Percentiles rank a stretch among this genome's conserved stretches.
These are phyloP conservation scores for Cytospora leucostoma DNA, from an alignment of 2,329 filamentous ascomycete genomes.

Conservation along the genomic window DNA sequence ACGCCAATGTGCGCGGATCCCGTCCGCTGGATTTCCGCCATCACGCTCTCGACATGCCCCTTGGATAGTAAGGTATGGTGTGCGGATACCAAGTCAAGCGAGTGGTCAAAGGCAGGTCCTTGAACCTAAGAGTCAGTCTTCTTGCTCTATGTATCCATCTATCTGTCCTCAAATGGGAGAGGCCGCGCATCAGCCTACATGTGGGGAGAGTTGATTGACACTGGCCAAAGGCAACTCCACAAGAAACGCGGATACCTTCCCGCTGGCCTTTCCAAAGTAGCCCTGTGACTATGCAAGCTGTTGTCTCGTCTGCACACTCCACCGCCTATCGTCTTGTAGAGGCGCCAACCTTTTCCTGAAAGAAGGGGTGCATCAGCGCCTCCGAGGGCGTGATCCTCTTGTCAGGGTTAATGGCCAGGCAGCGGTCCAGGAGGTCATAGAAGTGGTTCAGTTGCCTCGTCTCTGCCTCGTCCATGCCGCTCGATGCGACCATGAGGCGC, in stretches of 20 bases:
- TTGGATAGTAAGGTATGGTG: too few species aligned
- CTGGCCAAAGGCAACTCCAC: neutral
- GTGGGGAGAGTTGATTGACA: neutral
- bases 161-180: neutral
- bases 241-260: neutral
- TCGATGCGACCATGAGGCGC: conserved; percentile 72
- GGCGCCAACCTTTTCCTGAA: conserved; percentile 50
- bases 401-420: conserved; percentile 86
- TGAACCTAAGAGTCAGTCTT: neutral
- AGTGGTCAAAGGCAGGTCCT: neutral
- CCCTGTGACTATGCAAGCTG: conserved; percentile 1
- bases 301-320: conserved; percentile 1
- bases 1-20: too few species aligned
- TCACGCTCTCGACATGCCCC: too few species aligned
- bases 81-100: neutral
- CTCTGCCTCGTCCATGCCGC: conserved; percentile 73
- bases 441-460: conserved; percentile 79
- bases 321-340: conserved; percentile 19
- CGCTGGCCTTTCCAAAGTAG: neutral
- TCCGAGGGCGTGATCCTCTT: conserved; percentile 86
- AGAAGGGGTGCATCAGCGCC: conserved; percentile 87
- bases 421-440: conserved; percentile 84
- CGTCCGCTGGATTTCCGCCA: too few species aligned
- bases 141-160: conserved; percentile 6
- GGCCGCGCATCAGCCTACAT: neutral